Evolutionary conservation across 306 rosid species (phyloP), one percentile per base, ranked within the genome.

Genomic region (Rosa lucieae): DNA sequence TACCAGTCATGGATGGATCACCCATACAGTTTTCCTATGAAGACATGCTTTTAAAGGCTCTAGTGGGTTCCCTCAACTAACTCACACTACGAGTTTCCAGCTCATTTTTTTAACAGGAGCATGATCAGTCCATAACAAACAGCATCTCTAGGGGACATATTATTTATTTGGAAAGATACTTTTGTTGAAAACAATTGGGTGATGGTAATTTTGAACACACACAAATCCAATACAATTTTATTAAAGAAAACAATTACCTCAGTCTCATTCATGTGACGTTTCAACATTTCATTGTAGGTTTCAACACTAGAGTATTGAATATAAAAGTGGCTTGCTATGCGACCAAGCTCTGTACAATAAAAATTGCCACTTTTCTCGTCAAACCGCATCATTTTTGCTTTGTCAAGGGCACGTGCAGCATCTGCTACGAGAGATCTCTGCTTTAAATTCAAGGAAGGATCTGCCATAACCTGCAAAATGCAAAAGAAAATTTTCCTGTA

Each of bases 281-380:
- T 89, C 92, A 94, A 69, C 97, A 89, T 89, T 75, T 94, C 99
- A 73, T 94, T 92, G 91, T 94, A 94, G 10, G 97, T 92, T 84
- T 94, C 97, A 80, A 94, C 99, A 87, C 99, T 94, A 65, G 97
- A 89, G 74, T 91, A 94, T 70, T 94, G 99, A 76, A 94, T 94
- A 88, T 94, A 94, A 86, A 94, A 94, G 90, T 94, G 99, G 85
- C 99, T 94, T 46, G 99, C 99, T 86, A 94, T 94, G 86, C 99
- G 99, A 84, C 99, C 99, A 75, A 94, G 97, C 94, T 94, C 99
- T 15, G 99, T 94, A 83, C 99, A 94, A 83, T 92, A 94, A 83
- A 94, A 94, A 78, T 92, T 94, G 85, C 99, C 99, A 81, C 97
- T 94, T 89, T 92, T 94, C 84, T 94, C 99, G 84, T 94, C 99